phyloP scores from a whole-genome alignment of 345 rosid species.

The Populus simonii region DNA sequence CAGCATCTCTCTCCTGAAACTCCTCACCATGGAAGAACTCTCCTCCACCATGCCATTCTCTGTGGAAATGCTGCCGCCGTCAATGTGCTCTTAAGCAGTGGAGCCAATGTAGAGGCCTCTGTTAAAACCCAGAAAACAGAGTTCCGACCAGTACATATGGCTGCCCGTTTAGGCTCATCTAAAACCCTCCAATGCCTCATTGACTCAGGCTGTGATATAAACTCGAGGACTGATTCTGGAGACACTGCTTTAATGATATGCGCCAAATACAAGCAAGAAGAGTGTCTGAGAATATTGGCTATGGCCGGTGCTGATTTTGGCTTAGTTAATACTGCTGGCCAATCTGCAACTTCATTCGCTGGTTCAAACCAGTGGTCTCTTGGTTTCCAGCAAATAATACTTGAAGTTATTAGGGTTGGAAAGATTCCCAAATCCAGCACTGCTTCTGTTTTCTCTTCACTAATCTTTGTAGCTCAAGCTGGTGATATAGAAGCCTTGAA shows the following conservation, averaged over 20 bases:
- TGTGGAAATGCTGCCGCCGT: constrained; percentile 76
- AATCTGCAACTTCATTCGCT: constrained; percentile 54
- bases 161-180: constrained; percentile 63
- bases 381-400: constrained; percentile 58
- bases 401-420: constrained; percentile 52
- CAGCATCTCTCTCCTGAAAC: constrained; percentile 40
- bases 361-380: constrained; percentile 58
- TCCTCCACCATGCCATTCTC: constrained; percentile 91
- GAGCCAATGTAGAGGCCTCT: constrained; percentile 60
- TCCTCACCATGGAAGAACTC: constrained; percentile 70
- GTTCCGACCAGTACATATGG: constrained; percentile 78
- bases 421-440: constrained; percentile 62
- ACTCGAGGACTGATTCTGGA: constrained; percentile 69
- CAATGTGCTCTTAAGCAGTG: constrained; percentile 54
- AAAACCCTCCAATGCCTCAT: constrained; percentile 52
- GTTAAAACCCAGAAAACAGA: constrained; percentile 46
- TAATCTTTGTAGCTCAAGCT: constrained; percentile 56
- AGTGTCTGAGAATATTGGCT: constrained; percentile 57
- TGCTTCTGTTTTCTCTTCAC: constrained; percentile 51
- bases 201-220: constrained; percentile 58
- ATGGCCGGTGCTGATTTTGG: constrained; percentile 88
- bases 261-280: constrained; percentile 53
- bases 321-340: constrained; percentile 45
- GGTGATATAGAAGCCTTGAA: constrained; percentile 71
- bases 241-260: constrained; percentile 78